These are phyloP conservation scores for Cryptosporidium sp. DNA, from an alignment of 169 alveolate genomes.

Conservation along the genomic window DNA sequence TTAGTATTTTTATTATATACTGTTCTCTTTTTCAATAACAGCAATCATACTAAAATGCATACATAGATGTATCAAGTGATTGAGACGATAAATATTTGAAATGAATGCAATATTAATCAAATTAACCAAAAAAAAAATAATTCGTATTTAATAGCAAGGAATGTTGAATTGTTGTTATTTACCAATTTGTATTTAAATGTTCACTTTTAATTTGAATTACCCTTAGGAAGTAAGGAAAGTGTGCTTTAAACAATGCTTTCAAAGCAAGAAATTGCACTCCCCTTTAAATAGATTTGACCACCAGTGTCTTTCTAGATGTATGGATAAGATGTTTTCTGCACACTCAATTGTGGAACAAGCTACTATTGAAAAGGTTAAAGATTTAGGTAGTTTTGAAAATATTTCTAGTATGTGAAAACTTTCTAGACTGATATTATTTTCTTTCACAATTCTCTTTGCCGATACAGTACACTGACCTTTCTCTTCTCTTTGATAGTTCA, in stretches of 20 bases:
- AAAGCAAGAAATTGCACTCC: conserved; percentile 33
- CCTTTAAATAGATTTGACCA: conserved; percentile 56
- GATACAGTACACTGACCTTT: neutral
- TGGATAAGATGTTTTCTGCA: conserved; percentile 67
- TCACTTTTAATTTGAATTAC: conserved; percentile 1
- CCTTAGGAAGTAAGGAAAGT: conserved; percentile 51
- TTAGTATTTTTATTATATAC: no score
- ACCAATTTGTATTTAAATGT: neutral
- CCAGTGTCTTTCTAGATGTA: conserved; percentile 50
- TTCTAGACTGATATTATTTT: neutral
- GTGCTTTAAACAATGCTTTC: conserved; percentile 55
- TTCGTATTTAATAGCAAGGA: neutral
- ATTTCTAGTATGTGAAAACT: neutral
- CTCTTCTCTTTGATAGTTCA: no score
- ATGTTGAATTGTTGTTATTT: conserved; percentile 1
- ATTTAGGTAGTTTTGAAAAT: neutral
- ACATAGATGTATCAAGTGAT: no score
- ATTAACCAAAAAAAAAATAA: neutral
- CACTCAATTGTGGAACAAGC: conserved; percentile 49
- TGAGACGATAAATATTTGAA: neutral
- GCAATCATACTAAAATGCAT: neutral
- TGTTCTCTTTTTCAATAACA: neutral
- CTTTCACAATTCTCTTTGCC: neutral
- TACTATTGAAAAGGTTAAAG: conserved; percentile 11
- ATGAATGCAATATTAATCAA: neutral